phyloP scores from a whole-genome alignment of 768 basidiomycete genomes.

The Crucibulum laeve region DNA sequence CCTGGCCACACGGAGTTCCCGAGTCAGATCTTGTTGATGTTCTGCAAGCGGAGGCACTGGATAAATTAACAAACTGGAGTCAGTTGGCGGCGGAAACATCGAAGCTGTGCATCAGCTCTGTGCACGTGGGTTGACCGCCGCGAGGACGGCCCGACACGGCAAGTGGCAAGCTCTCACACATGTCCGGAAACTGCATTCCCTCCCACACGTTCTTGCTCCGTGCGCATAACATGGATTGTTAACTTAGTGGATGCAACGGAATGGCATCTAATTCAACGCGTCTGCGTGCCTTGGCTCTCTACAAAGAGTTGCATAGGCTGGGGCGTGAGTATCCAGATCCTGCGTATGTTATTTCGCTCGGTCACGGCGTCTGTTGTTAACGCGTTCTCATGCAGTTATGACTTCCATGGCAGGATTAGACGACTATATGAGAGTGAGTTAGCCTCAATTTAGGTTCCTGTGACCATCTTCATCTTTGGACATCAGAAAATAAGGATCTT shows the following conservation, averaged over 20 bases:
- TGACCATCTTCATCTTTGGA: conserved; percentile 1
- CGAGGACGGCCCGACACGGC: too few relatives aligned
- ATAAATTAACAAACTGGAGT: too few relatives aligned
- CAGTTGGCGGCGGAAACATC: too few relatives aligned
- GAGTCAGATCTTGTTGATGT: too few relatives aligned
- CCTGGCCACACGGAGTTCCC: too few relatives aligned
- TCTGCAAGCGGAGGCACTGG: too few relatives aligned
- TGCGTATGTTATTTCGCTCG: conserved; percentile 45
- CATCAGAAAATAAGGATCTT: conserved; percentile 63
- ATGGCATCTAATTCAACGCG: conserved; percentile 54
- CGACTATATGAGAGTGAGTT: conserved; percentile 68
- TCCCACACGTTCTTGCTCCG: too few relatives aligned
- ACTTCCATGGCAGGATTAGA: conserved; percentile 72
- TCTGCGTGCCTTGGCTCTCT: conserved; percentile 63
- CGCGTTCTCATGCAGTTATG: conserved; percentile 44
- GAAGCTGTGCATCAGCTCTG: too few relatives aligned
- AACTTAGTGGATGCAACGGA: conserved; percentile 6
- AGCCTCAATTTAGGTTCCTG: neutral
- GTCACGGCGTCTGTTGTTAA: neutral
- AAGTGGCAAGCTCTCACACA: too few relatives aligned
- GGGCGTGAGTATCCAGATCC: conserved; percentile 83
- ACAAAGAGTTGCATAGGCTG: conserved; percentile 79
- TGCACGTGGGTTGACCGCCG: too few relatives aligned
- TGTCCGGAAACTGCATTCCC: too few relatives aligned
- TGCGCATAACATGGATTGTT: neutral